Evolutionary conservation across 2,329 filamentous ascomycete species (phyloP), one percentile per base, ranked within the genome.

Genomic region (Colletotrichum ledebouriae): DNA sequence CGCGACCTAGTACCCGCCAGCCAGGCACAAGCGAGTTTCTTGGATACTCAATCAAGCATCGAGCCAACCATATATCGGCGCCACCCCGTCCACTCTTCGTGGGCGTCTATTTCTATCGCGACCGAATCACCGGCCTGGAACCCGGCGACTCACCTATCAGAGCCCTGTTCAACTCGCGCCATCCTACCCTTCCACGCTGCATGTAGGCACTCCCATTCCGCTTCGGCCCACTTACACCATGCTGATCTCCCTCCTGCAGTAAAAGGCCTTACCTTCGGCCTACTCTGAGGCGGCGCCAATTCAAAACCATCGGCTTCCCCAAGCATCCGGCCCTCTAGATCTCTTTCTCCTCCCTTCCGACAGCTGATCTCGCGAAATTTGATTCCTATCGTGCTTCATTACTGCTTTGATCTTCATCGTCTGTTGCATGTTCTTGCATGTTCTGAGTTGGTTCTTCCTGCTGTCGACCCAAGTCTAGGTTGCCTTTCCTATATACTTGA

Each of bases 311-410:
- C 77, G 72, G 75, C 77, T 76, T 78, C 81, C 83, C 82, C 79
- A 78, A 70, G 72, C 72, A 72, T 72, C 75, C 75, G 75, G 72
- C 72, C 75, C 75, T 72, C 72, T 73, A 74, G 72, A 75, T 72
- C 75, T 73, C 75, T 74, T n/a, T 78, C 76, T 83, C 78, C 75
- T 79, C 71, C 75, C 78, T 77, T 76, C 82, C 81, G 82, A 81
- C 82, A 88, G 86, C 86, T 87, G 86, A 86, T 79, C 85, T 88
- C 84, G 81, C 75, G 77, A 72, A 77, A 76, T 78, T 75, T 78
- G 72, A 76, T 77, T 76, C 74, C 71, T 73, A 74, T 77, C 71
- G 72, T 77, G 74, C 74, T 79, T 79, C 74, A 72, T 76, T 80
- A 73, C 74, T 79, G 70, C 74, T 76, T 72, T 74, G 74, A 69